A percentile compares a stretch with the other conserved stretches of the same genome.
These are phyloP conservation scores for Candida vartiovaarae DNA, from an alignment of 805 yeast genomes.

Conservation along the genomic window DNA sequence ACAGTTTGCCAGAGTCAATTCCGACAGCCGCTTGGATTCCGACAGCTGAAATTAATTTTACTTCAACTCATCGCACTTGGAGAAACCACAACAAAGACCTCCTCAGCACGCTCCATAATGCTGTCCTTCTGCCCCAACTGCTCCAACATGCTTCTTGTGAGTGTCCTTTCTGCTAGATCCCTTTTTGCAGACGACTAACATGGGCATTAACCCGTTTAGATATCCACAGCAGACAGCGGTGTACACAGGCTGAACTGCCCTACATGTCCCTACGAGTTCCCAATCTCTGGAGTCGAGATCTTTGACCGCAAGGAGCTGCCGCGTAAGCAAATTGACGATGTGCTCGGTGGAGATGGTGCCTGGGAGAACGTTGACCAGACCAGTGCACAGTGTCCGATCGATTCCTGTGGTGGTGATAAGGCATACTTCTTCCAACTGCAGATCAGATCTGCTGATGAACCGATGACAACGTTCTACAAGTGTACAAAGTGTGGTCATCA, in stretches of 20 bases:
- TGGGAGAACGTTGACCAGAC: constrained; percentile 99
- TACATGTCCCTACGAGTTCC: constrained; percentile 94
- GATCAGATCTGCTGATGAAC: constrained; percentile 97
- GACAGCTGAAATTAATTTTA: too few species aligned
- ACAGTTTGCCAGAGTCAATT: too few species aligned
- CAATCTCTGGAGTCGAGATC: constrained; percentile 75
- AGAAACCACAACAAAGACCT: neutral
- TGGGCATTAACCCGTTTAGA: constrained; percentile 15
- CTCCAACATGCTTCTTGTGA: constrained; percentile 77
- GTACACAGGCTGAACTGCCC: constrained; percentile 75
- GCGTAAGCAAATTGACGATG: constrained; percentile 91
- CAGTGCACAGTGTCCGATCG: constrained; percentile 84
- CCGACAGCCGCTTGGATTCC: neutral
- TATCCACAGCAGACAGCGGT: constrained; percentile 53
- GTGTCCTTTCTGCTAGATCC: constrained; percentile 7
- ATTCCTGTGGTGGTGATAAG: constrained; percentile 76
- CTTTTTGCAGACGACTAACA: too few species aligned
- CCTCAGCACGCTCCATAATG: constrained; percentile 37
- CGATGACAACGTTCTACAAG: constrained; percentile 97
- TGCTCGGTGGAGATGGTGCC: constrained; percentile 92
- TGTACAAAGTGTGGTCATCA: constrained; percentile 90
- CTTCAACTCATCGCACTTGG: too few species aligned
- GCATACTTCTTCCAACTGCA: constrained; percentile 97
- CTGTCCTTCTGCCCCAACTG: constrained; percentile 93
- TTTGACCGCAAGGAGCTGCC: constrained; percentile 79